Percentiles rank a stretch among this genome's conserved stretches.
Evolutionary conservation across 805 yeast genomes (phyloP).

Genomic region (Candida manassasensis): DNA sequence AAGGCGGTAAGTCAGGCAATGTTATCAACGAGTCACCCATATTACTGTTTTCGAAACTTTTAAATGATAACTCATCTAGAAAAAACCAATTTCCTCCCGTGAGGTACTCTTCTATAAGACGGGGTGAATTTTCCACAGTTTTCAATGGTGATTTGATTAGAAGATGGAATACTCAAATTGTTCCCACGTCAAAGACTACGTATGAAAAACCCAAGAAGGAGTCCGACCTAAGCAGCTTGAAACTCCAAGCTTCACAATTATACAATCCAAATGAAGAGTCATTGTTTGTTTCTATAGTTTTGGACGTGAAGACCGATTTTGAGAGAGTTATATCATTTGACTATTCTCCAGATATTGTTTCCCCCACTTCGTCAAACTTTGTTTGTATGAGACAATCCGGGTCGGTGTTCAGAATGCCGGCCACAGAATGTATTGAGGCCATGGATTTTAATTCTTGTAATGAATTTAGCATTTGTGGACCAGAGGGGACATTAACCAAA

Average conservation of each 20-base stretch:
- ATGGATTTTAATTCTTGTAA: constrained; percentile 65
- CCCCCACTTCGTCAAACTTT: constrained; percentile 55
- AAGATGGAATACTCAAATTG: constrained; percentile 72
- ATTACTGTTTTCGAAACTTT: constrained; percentile 54
- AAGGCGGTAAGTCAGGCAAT: constrained; percentile 7
- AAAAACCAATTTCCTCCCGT: constrained; percentile 61
- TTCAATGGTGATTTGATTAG: constrained; percentile 75
- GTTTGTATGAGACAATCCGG: constrained; percentile 92
- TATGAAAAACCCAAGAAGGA: constrained; percentile 4
- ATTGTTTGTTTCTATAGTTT: constrained; percentile 69
- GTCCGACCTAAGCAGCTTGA: constrained; percentile 13
- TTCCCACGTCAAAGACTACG: constrained; percentile 30
- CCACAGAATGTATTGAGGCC: constrained; percentile 59
- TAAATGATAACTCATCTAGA: constrained; percentile 53
- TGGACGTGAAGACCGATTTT: constrained; percentile 68
- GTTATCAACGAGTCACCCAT: constrained; percentile 49
- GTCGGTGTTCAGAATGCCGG: constrained; percentile 74
- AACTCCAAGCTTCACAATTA: constrained; percentile 32
- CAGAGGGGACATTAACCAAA: constrained; percentile 48
- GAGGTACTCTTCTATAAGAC: constrained; percentile 58
- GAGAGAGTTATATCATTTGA: constrained; percentile 85
- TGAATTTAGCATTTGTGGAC: constrained; percentile 58
- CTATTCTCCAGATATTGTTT: constrained; percentile 54
- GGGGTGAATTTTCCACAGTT: constrained; percentile 73
- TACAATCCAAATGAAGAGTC: constrained; percentile 47